Conservation (phyloP, 805 yeast genomes). For the Hermanozyma aechmeae region DNA sequence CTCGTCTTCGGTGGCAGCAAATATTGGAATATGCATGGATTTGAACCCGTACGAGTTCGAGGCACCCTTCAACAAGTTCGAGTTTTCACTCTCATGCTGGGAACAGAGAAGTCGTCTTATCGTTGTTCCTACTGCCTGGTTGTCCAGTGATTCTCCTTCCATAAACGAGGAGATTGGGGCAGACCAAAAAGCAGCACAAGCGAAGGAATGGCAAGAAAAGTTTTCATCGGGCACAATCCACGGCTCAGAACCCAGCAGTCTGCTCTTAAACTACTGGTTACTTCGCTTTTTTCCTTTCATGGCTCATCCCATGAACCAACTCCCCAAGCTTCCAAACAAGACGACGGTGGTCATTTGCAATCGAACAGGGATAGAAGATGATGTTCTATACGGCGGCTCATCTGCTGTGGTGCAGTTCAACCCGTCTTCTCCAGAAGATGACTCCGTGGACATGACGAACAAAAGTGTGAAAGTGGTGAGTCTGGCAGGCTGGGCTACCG, state of each 20-base stretch:
- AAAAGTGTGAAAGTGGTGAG: slow-evolving; percentile 47
- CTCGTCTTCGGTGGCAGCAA: slow-evolving; percentile 27
- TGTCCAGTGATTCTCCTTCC: slow-evolving; percentile 42
- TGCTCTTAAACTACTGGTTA: slow-evolving; percentile 67
- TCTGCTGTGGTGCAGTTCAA: slow-evolving; percentile 48
- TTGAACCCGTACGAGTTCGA: slow-evolving; percentile 76
- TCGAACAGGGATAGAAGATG: slow-evolving; percentile 70
- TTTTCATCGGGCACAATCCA: slow-evolving; percentile 1
- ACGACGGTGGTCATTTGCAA: slow-evolving; percentile 50
- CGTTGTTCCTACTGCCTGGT: slow-evolving; percentile 85
- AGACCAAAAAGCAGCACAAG: not conserved
- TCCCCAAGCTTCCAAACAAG: slow-evolving; percentile 13
- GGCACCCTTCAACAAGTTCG: slow-evolving; percentile 70
- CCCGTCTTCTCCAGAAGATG: slow-evolving; percentile 16
- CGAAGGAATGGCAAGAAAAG: not conserved
- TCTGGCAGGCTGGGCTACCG: slow-evolving; percentile 51
- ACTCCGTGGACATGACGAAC: slow-evolving; percentile 22
- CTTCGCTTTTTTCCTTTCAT: slow-evolving; percentile 58
- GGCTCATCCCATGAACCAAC: slow-evolving; percentile 20
- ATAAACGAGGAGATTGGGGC: slow-evolving; percentile 9
- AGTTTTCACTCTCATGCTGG: slow-evolving; percentile 51
- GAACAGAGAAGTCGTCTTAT: slow-evolving; percentile 43
- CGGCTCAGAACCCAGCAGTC: slow-evolving; percentile 27
- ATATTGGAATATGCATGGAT: slow-evolving; percentile 92
- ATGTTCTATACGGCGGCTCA: slow-evolving; percentile 60